Base-by-base conservation (phyloP, 2,329 filamentous ascomycete species). In the Xylaria sp. region DNA sequence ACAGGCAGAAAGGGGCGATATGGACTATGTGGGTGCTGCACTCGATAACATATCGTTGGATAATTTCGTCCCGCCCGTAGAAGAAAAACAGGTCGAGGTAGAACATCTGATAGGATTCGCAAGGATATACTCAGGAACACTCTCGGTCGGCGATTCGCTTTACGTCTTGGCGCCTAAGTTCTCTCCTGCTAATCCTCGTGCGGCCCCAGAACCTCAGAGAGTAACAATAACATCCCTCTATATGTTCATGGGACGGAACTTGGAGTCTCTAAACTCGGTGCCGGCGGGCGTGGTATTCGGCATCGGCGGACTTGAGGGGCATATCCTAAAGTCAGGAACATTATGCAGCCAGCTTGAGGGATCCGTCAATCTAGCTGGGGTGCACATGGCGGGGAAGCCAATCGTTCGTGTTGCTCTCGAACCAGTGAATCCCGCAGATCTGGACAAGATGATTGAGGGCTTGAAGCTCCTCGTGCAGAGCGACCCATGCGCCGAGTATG, bases 371-470 rank as follows among this genome's bases (percentile, higher is more conserved):
- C 80, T 99, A 54, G 95, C 93, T 0, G 94, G 94, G 65, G 88
- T 98, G 15, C 83, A 80, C 56, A 87, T 93, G 76, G 87, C 87
- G 31, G 91, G 90, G 4, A 90, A 94, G 55, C 95, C 95, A 1
- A 99, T 99, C 65, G 95, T 99, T 5, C 90, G 95, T 52, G 94
- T 99, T 19, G 93, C 95, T 0, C 81, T 99, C n/a, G 95, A 99
- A 74, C 95, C 95, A 0, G 88, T 88, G 57, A 96, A 95, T 75
- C 95, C 95, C 0, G 88, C 87, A 25, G 93, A 99, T 73, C 81
- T 99, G 21, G 90, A 95, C 74, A 97, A 96, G 79, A 96, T 99
- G 93, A 93, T 99, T 58, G 84, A 86, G 5, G 95, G 95, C 0
- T 80, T 99, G 54, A 88, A 88, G 64, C 80, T 99, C 17, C 86